Base-by-base conservation (phyloP, 306 rosid species). In the Dryas octopetala region DNA sequence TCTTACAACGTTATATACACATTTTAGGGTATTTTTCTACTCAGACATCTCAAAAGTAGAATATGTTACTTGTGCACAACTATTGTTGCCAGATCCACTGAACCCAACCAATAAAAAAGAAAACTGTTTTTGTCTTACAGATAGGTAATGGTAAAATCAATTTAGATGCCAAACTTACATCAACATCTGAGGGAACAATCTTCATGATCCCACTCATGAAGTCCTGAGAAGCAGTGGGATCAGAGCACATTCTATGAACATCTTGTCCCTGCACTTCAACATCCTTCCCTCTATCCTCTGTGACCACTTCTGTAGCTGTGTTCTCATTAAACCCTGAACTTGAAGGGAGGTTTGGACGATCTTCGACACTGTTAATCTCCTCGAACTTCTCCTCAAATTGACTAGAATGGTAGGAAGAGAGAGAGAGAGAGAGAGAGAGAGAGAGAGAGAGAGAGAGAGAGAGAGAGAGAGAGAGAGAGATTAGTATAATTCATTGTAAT, bases 361-460 rank as follows among this genome's bases (percentile, higher is more conserved):
- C 89, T 79, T 90, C 91, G 28, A 77, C 87, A 45, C 88, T 95
- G 75, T 90, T 90, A 64, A 90, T 85, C 91, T 95, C 97, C 89
- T 95, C 97, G 73, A 90, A 85, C 82, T 90, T 95, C 67, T 90
- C 98, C 85, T 95, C 97, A 89, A 95, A 95, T 89, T 95, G 95
- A 85, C 98, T 95, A 76, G 50, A 77, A 73, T 49, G 43, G 62
- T 61, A 79, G 66, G 38, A 12, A 74, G 68, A 83, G 69, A 71
- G 52, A 43, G 58, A 60, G 62, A 61, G 59, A 32, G 58, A 80
- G 23, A 19, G 23, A 19, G 23, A 19, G 23, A n/a, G n/a, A n/a
- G n/a, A n/a, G n/a, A n/a, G n/a, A n/a, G n/a, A n/a, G n/a, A n/a
- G n/a, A n/a, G n/a, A n/a, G n/a, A n/a, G n/a, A n/a, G n/a, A n/a